Percentiles rank a stretch among this genome's conserved stretches.
Conservation (phyloP, 1,284 basidiomycete genomes). For the Pseudomicrostroma phylloplanum region DNA sequence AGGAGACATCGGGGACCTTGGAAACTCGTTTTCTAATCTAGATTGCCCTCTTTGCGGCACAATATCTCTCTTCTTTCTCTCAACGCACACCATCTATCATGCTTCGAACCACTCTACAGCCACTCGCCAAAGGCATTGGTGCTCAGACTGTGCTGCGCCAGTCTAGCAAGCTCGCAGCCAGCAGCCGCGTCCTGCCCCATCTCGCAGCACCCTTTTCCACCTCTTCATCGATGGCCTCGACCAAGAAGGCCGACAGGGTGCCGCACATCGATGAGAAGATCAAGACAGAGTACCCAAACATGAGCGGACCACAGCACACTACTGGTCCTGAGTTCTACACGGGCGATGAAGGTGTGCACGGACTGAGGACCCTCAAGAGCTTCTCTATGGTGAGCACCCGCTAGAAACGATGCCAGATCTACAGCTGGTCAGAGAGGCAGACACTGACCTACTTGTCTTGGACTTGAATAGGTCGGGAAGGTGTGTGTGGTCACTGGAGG, state of each 20-base stretch:
- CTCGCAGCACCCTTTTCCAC: conserved; percentile 4
- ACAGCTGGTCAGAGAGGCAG: background rate
- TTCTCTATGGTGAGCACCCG: background rate
- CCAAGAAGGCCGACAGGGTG: background rate
- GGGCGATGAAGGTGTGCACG: conserved; percentile 2
- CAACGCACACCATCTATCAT: background rate
- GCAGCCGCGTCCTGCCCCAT: background rate
- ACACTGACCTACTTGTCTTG: background rate
- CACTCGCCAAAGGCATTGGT: background rate
- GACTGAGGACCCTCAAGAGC: conserved; percentile 1
- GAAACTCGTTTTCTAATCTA: too few species aligned
- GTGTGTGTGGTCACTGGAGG: conserved; percentile 92
- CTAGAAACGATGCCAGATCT: too few species aligned
- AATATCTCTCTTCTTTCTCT: background rate
- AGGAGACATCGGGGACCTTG: too few species aligned
- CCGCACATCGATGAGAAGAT: background rate
- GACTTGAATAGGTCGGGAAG: conserved; percentile 53
- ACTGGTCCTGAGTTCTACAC: background rate
- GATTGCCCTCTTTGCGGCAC: too few species aligned
- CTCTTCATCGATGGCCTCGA: background rate
- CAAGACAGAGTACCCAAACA: background rate
- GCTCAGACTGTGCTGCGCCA: background rate
- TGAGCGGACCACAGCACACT: background rate
- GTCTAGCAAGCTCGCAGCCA: background rate
- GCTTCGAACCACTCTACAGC: background rate